These are phyloP conservation scores for Fusarium camptoceras DNA, from an alignment of 2,329 filamentous ascomycete genomes.

Conservation along the genomic window DNA sequence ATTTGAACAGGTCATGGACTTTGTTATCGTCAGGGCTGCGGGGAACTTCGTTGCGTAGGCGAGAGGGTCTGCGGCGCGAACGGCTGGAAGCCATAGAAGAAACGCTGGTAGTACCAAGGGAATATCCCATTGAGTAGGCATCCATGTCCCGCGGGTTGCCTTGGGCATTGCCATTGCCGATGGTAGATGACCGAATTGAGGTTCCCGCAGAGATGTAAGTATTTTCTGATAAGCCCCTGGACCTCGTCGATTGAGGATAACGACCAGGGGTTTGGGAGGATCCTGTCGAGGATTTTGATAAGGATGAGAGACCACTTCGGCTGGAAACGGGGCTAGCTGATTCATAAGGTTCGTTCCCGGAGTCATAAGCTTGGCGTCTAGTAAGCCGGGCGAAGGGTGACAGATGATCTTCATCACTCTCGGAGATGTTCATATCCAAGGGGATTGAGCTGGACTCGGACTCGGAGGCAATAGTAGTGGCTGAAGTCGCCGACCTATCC, in stretches of 20 bases:
- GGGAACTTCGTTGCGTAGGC: constrained; percentile 82
- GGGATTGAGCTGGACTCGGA: constrained; percentile 67
- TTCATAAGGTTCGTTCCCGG: constrained; percentile 72
- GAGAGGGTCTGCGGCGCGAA: constrained; percentile 68
- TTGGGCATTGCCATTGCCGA: constrained; percentile 41
- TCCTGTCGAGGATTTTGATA: constrained; percentile 65
- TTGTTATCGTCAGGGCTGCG: constrained; percentile 79
- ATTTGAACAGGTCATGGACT: constrained; percentile 85
- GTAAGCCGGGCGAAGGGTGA: constrained; percentile 81
- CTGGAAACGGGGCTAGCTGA: constrained; percentile 75
- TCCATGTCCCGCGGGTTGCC: constrained; percentile 55
- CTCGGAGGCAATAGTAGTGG: constrained; percentile 63
- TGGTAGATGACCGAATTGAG: constrained; percentile 57
- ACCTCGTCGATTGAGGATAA: constrained; percentile 64
- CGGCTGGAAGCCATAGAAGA: constrained; percentile 62
- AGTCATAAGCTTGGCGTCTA: constrained; percentile 72
- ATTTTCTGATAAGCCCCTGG: constrained; percentile 68
- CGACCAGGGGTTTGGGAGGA: constrained; percentile 66
- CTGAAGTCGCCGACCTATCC: constrained; percentile 61
- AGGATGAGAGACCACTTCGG: constrained; percentile 70
- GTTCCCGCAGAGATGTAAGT: constrained; percentile 75
- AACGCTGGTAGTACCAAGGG: constrained; percentile 52
- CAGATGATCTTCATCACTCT: constrained; percentile 81
- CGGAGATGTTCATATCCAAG: constrained; percentile 70
- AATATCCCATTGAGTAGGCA: constrained; percentile 64